Conservation (phyloP, 768 basidiomycete genomes). For the Mycena pura region DNA sequence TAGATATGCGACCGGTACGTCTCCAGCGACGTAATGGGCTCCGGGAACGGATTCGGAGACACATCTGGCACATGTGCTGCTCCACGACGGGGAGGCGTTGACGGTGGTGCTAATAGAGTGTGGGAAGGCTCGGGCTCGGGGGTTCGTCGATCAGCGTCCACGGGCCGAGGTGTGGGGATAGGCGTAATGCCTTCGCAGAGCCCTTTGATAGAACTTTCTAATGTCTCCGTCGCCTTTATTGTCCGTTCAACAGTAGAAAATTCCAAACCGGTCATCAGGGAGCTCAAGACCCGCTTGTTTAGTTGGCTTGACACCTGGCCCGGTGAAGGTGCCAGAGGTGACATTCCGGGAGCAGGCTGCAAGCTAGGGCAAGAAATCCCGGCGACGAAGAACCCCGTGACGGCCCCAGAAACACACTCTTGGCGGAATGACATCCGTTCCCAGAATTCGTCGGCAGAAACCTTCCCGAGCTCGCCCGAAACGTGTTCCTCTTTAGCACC, state of each 20-base stretch:
- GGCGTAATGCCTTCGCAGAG: conserved; percentile 69
- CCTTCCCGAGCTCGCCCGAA: conserved; percentile 62
- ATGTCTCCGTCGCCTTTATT: conserved; percentile 70
- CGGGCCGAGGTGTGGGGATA: conserved; percentile 26
- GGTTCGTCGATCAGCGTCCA: conserved; percentile 42
- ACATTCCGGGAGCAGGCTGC: conserved; percentile 36
- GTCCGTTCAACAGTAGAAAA: conserved; percentile 74
- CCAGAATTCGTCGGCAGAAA: conserved; percentile 88
- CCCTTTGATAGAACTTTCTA: conserved; percentile 72
- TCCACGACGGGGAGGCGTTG: conserved; percentile 54
- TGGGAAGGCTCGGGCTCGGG: conserved; percentile 45
- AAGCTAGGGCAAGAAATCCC: conserved; percentile 8
- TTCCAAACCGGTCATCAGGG: conserved; percentile 77
- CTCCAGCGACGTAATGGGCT: conserved; percentile 66
- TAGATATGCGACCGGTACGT: conserved; percentile 68
- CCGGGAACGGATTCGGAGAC: conserved; percentile 73
- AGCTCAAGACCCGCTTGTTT: conserved; percentile 71
- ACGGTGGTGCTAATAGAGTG: conserved; percentile 50
- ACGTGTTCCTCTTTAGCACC: conserved; percentile 45
- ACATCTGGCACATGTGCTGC: conserved; percentile 47
- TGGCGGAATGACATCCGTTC: conserved; percentile 96
- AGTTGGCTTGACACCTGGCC: conserved; percentile 72
- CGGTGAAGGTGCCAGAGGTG: conserved; percentile 56
- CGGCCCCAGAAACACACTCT: conserved; percentile 88
- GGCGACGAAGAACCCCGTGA: conserved; percentile 85